Evolutionary conservation across 176 grass and related monocot species (phyloP).

Genomic region (Paspalum vaginatum): DNA sequence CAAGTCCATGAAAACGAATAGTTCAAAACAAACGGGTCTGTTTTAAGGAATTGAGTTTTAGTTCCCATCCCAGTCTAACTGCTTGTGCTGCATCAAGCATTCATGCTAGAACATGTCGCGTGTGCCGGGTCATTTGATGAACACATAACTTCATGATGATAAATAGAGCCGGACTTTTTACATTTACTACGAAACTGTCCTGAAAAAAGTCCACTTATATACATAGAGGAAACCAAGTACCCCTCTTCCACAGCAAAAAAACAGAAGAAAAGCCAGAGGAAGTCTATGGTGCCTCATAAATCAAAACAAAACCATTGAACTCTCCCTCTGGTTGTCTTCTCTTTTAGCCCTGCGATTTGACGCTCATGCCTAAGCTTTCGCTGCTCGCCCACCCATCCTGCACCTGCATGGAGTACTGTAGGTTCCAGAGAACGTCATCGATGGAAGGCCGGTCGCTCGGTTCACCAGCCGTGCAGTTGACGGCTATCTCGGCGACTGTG

Average conservation of each 20-base stretch:
- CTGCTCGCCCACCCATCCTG: constrained; percentile 93
- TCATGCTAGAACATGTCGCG: neutral
- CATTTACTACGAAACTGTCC: no score
- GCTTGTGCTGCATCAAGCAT: neutral
- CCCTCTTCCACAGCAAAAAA: neutral
- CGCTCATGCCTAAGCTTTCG: constrained; percentile 66
- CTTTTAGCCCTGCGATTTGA: constrained; percentile 31
- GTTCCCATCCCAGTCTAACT: neutral
- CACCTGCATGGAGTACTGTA: constrained; percentile 91
- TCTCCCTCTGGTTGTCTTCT: neutral
- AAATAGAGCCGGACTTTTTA: neutral
- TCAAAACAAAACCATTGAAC: neutral
- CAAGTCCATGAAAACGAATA: no score
- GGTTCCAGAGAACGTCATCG: constrained; percentile 85
- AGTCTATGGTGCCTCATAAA: no score
- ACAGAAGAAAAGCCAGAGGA: no score
- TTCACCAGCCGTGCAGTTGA: constrained; percentile 61
- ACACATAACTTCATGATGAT: neutral
- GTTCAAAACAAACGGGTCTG: no score
- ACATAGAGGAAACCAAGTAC: neutral
- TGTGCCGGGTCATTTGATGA: neutral
- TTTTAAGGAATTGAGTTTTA: neutral
- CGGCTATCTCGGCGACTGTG: constrained; percentile 60
- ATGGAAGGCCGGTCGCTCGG: constrained; percentile 59
- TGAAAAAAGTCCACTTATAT: neutral